Evolutionary conservation across 129 eudicot species (phyloP).

Genomic region (Centrapalus pauciflorus): DNA sequence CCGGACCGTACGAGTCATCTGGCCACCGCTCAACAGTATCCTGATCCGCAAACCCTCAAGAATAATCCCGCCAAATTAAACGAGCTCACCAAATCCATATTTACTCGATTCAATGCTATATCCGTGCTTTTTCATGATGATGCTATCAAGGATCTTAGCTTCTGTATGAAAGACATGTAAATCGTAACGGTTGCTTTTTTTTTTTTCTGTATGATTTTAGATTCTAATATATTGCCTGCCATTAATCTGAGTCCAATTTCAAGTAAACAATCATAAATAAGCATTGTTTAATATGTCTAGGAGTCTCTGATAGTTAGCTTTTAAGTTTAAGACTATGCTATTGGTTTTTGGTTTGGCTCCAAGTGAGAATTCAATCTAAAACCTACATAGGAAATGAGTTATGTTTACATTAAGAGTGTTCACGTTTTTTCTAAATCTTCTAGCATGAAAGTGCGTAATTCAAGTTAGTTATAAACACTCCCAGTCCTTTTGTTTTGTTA

Average conservation of each 20-base stretch:
- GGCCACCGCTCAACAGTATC: constrained; percentile 22
- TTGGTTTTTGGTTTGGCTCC: neutral
- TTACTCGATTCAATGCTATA: constrained; percentile 33
- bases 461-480: neutral
- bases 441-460: neutral
- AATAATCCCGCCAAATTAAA: constrained; percentile 27
- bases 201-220: neutral
- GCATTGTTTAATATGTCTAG: neutral
- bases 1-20: neutral
- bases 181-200: neutral
- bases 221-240: neutral
- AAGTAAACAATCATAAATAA: neutral
- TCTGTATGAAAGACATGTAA: constrained; percentile 61
- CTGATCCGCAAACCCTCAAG: constrained; percentile 17
- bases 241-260: neutral
- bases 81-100: constrained; percentile 32
- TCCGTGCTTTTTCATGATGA: constrained; percentile 32
- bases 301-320: neutral
- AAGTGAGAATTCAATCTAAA: neutral
- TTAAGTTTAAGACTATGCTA: neutral
- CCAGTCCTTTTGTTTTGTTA: neutral
- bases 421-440: neutral
- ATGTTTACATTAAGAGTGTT: neutral
- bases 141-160: constrained; percentile 26
- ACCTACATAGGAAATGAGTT: constrained; percentile 6